A percentile compares a stretch with the other conserved stretches of the same genome.
Evolutionary conservation across 2,329 filamentous ascomycete species (phyloP).

Genomic region (Coniochaeta sp.): DNA sequence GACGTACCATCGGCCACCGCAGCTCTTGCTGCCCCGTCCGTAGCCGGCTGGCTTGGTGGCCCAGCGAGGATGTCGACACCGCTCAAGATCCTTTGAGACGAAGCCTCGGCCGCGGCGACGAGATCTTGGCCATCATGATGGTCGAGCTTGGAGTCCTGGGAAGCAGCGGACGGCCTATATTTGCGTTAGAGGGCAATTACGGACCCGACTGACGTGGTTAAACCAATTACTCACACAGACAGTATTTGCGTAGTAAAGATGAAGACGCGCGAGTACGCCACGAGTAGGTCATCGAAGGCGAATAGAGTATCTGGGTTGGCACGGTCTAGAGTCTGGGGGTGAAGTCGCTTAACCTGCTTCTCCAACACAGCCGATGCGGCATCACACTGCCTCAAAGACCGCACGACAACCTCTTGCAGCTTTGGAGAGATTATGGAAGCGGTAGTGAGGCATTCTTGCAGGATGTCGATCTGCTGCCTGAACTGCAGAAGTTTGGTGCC

Average conservation of each 20-base stretch:
- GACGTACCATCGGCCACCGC: background rate
- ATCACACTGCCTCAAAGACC: constrained; percentile 21
- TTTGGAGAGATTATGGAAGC: constrained; percentile 19
- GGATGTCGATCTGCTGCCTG: constrained; percentile 13
- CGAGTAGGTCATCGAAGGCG: constrained; percentile 15
- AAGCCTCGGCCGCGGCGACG: background rate
- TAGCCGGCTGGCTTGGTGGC: background rate
- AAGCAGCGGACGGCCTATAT: background rate
- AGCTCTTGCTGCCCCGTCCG: background rate
- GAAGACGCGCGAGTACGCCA: constrained; percentile 18
- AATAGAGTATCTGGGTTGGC: constrained; percentile 18
- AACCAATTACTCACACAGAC: background rate
- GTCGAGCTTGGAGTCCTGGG: background rate
- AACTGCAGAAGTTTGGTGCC: constrained; percentile 17
- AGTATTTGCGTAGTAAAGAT: background rate
- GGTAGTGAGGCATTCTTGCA: constrained; percentile 17
- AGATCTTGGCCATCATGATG: background rate
- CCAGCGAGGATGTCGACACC: background rate
- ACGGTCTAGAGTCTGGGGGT: constrained; percentile 13
- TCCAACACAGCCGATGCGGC: constrained; percentile 18
- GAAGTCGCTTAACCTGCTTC: constrained; percentile 26
- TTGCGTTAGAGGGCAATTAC: background rate
- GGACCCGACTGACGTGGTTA: background rate
- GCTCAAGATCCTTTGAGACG: background rate
- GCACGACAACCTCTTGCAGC: constrained; percentile 19